Percentiles rank a stretch among this genome's conserved stretches.
Conservation (phyloP, 805 yeast genomes). For the Hanseniaspora guilliermondii region DNA sequence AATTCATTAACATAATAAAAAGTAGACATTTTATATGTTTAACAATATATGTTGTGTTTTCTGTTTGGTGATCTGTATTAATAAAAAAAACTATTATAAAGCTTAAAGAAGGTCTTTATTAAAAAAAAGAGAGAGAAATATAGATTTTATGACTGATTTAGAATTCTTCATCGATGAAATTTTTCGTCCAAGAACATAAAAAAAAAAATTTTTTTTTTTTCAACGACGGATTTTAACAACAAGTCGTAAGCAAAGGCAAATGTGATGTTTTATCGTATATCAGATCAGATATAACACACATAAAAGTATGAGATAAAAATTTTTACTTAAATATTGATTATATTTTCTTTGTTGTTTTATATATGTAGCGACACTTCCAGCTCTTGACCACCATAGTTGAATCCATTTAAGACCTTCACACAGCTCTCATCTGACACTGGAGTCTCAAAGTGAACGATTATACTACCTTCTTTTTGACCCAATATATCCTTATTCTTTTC, state of each 20-base stretch:
- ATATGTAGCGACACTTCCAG: not conserved
- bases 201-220: too few species aligned
- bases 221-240: too few species aligned
- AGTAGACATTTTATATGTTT: conserved; percentile 18
- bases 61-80: not conserved
- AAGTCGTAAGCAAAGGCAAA: too few species aligned
- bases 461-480: not conserved
- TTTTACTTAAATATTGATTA: not conserved
- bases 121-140: too few species aligned
- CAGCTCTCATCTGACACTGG: conserved; percentile 11
- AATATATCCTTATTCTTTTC: not conserved
- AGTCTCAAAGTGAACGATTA: conserved; percentile 1
- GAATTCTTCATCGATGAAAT: too few species aligned
- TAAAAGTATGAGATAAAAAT: not conserved
- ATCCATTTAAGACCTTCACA: conserved; percentile 11
- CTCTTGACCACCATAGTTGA: conserved; percentile 9
- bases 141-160: too few species aligned
- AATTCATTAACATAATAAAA: conserved; percentile 59
- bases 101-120: not conserved
- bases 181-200: too few species aligned
- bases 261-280: too few species aligned
- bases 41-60: not conserved
- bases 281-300: too few species aligned
- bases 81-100: too few species aligned
- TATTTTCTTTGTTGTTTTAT: not conserved